Evolutionary conservation across 2,329 filamentous ascomycete species (phyloP), one percentile per base, ranked within the genome.

Genomic region (Exophiala xenobiotica): DNA sequence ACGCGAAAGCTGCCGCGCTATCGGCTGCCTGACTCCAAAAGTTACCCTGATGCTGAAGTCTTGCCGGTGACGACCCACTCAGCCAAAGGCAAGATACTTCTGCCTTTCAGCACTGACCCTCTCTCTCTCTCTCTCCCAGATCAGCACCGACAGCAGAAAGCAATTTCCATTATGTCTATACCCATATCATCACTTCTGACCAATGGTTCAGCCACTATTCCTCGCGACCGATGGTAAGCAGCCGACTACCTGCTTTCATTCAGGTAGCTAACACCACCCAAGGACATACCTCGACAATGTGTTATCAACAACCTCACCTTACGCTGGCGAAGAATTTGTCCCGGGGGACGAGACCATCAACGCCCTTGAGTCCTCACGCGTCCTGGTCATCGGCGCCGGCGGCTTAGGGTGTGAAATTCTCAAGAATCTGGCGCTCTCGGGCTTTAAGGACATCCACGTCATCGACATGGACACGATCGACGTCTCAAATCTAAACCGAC

Each of bases 391-490:
- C 45, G 93, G 93, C 51, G 93, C 93, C 53, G 93, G 93, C 56
- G 93, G 93, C 8, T 73, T 99, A 53, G 93, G 93, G 60, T 99
- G 93, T 64, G 93, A 99, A 68, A 95, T 99, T 38, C 76, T 99
- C 46, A 99, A 99, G 76, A 90, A 99, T 65, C 79, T 99, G 26
- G 93, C 93, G 35, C 79, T 99, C 46, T 96, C 92, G 1, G 90
- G 91, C 22, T 99, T 99, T 76, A 95, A 88, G 70, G 83, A 96
- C 65, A 96, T 99, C 61, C 90, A 99, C 74, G 93, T 99, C 53
- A 97, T 99, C 64, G 93, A 99, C 73, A 99, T 99, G 93, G 89
- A 99, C 70, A 99, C 92, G 1, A 99, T 99, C 69, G 93, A 99
- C 67, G 92, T 99, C 54, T 96, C 91, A 44, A 99, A 99, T 68